A percentile compares a stretch with the other conserved stretches of the same genome.
These are phyloP conservation scores for Pseudocercospora ulei DNA, from an alignment of 2,329 filamentous ascomycete species.

Conservation along the genomic window DNA sequence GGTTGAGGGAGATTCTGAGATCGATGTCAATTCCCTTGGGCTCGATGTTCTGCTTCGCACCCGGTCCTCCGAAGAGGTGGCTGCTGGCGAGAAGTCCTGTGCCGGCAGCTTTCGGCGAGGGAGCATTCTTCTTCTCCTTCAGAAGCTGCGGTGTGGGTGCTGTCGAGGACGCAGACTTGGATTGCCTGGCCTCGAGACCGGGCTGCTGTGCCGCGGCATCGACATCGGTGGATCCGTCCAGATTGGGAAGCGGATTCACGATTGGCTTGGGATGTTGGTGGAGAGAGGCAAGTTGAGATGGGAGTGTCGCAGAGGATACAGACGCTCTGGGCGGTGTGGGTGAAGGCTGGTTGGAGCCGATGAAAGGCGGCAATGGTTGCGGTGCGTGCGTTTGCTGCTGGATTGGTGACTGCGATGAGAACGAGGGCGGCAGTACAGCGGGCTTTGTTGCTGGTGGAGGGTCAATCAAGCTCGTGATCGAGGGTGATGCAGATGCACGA, in stretches of 20 bases:
- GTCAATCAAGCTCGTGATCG: constrained; percentile 83
- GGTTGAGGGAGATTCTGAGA: constrained; percentile 68
- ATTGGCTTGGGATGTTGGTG: constrained; percentile 17
- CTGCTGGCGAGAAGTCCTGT: constrained; percentile 56
- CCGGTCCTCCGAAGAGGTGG: constrained; percentile 49
- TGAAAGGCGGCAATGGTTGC: constrained; percentile 16
- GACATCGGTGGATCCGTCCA: constrained; percentile 32
- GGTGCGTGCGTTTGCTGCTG: constrained; percentile 16
- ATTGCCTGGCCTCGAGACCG: constrained; percentile 21
- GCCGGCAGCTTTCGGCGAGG: constrained; percentile 42
- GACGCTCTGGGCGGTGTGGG: constrained; percentile 20
- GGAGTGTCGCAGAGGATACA: constrained; percentile 7
- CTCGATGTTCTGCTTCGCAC: constrained; percentile 37
- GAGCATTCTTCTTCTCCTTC: constrained; percentile 14
- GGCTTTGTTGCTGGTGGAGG: constrained; percentile 43
- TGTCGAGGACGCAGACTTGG: constrained; percentile 26
- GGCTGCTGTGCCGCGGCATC: constrained; percentile 23
- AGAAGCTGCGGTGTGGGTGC: constrained; percentile 37
- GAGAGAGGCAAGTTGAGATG: constrained; percentile 4
- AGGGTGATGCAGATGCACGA: constrained; percentile 78
- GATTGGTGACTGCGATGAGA: constrained; percentile 23
- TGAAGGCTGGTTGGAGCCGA: constrained; percentile 19
- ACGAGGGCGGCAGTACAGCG: constrained; percentile 30
- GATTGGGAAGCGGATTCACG: constrained; percentile 11
- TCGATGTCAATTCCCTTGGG: constrained; percentile 64